Evolutionary conservation across 208 protist species (phyloP).

Genomic region (Trypanosoma scelopori): DNA sequence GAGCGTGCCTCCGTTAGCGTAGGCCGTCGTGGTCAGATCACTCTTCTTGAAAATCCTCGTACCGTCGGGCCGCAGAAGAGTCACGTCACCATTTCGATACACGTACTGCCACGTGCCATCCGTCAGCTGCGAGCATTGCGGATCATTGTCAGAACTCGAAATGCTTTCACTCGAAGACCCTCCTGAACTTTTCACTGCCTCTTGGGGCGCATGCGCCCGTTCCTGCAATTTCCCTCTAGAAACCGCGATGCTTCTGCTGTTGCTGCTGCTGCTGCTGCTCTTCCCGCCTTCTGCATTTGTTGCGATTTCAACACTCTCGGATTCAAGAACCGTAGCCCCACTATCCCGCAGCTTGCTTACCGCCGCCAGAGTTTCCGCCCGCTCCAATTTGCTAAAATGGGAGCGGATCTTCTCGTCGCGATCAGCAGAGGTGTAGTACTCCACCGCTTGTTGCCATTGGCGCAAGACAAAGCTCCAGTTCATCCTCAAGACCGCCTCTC

Average conservation of each 20-base stretch:
- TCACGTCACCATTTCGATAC: conserved; percentile 72
- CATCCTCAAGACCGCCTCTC: conserved; percentile 33
- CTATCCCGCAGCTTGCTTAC: conserved; percentile 56
- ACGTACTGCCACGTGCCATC: conserved; percentile 82
- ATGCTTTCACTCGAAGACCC: not conserved
- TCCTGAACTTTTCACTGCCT: not conserved
- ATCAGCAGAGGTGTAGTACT: conserved; percentile 55
- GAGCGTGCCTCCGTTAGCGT: conserved; percentile 57
- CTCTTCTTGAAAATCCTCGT: conserved; percentile 63
- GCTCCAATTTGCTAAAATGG: conserved; percentile 43
- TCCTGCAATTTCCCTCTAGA: conserved; percentile 12
- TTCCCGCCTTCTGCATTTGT: not conserved
- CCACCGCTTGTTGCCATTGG: conserved; percentile 43
- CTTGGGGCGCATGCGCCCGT: conserved; percentile 1
- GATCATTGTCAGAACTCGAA: conserved; percentile 24
- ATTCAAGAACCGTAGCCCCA: conserved; percentile 45
- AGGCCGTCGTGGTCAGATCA: conserved; percentile 66
- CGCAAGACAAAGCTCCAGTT: conserved; percentile 75
- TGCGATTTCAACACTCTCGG: conserved; percentile 41
- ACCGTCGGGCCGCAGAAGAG: conserved; percentile 44
- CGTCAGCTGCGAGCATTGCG: conserved; percentile 40
- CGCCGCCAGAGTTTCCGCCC: conserved; percentile 37
- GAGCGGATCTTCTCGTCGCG: conserved; percentile 29
- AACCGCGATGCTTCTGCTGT: not conserved
- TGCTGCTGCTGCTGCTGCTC: not conserved